These are phyloP conservation scores for Eucalyptus albens DNA, from an alignment of 345 rosid species.

Conservation along the genomic window DNA sequence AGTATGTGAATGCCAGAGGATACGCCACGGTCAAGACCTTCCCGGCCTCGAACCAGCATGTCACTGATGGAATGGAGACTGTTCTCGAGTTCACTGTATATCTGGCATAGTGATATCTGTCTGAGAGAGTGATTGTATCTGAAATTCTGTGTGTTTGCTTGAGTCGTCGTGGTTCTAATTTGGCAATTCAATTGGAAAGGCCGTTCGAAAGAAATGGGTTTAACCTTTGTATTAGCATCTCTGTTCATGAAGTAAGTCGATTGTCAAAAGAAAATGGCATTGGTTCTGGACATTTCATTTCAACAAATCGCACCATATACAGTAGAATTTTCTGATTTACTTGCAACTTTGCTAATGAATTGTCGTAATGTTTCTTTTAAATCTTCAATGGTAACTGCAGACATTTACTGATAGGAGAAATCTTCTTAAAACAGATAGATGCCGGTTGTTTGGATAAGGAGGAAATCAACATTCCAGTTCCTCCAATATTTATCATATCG, in stretches of 20 bases:
- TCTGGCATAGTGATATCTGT: not conserved
- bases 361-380: not conserved
- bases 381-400: not conserved
- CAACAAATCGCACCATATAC: not conserved
- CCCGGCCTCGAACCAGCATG: slow-evolving; percentile 35
- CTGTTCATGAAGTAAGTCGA: not conserved
- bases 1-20: slow-evolving; percentile 70
- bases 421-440: not conserved
- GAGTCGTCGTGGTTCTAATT: not conserved
- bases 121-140: not conserved
- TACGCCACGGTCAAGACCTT: slow-evolving; percentile 60
- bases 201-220: not conserved
- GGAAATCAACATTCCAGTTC: not conserved
- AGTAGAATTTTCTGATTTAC: not conserved
- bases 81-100: slow-evolving; percentile 46
- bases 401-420: not conserved
- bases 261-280: not conserved
- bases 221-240: not conserved
- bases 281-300: not conserved
- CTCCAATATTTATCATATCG: not conserved
- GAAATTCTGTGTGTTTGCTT: not conserved
- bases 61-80: slow-evolving; percentile 69
- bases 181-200: not conserved
- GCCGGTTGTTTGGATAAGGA: not conserved
- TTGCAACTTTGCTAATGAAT: not conserved